phyloP scores from a whole-genome alignment of 495 filamentous ascomycete species.

The Apiosordaria backusii region DNA sequence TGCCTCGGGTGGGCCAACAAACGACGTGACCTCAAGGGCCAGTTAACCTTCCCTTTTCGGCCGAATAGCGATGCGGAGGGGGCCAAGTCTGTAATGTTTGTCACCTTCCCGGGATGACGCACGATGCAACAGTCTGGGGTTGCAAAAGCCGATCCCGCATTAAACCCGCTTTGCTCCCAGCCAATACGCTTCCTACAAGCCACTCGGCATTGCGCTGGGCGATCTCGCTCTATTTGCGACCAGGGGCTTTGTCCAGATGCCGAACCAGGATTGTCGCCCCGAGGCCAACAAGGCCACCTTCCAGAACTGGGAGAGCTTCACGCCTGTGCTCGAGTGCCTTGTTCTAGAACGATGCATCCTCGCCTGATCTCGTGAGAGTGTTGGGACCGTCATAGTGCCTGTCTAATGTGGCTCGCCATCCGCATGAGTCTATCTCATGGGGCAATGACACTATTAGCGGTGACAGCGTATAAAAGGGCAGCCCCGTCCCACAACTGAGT shows the following conservation, averaged over 20 bases:
- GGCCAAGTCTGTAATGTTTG: background rate
- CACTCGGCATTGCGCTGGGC: background rate
- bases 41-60: constrained; percentile 8
- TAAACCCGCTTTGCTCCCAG: background rate
- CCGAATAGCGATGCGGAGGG: background rate
- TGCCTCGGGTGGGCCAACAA: background rate
- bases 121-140: constrained; percentile 4
- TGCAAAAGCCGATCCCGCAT: constrained; percentile 9
- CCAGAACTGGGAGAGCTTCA: background rate
- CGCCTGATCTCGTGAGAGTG: background rate
- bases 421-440: too few relatives aligned
- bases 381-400: background rate
- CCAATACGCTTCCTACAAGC: background rate
- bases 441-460: background rate
- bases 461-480: background rate
- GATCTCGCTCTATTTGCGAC: background rate
- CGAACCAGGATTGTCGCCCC: constrained; percentile 7
- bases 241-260: background rate
- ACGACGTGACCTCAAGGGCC: constrained; percentile 1
- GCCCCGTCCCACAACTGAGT: background rate
- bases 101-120: constrained; percentile 10
- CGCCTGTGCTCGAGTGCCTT: background rate
- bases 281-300: background rate
- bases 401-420: too few relatives aligned
- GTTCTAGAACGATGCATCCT: background rate